Evolutionary conservation across 768 basidiomycete genomes (phyloP).

Genomic region (Terana coerulea): DNA sequence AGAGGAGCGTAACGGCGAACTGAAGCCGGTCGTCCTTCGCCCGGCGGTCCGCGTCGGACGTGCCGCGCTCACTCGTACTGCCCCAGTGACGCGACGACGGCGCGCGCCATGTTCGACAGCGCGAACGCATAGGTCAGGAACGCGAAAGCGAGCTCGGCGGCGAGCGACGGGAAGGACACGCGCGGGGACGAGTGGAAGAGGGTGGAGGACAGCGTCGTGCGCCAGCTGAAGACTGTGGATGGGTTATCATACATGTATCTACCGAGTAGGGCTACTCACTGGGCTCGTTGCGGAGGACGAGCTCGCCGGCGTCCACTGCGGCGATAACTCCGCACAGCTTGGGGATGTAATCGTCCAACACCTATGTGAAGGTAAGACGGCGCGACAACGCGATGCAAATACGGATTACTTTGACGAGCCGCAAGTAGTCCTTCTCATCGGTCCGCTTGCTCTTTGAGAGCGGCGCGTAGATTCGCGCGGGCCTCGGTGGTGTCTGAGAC

Average conservation of each 20-base stretch:
- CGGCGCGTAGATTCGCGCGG: constrained; percentile 71
- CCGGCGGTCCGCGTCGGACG: constrained; percentile 72
- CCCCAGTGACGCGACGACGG: constrained; percentile 70
- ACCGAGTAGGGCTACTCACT: constrained; percentile 44
- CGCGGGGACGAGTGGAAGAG: constrained; percentile 65
- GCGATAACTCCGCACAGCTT: constrained; percentile 68
- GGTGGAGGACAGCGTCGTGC: constrained; percentile 76
- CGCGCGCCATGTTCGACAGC: constrained; percentile 75
- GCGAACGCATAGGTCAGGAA: constrained; percentile 84
- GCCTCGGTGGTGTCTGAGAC: constrained; percentile 77
- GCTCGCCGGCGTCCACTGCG: constrained; percentile 67
- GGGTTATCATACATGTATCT: background rate
- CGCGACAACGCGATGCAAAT: background rate
- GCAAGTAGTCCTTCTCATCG: constrained; percentile 78
- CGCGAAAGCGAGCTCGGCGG: constrained; percentile 78
- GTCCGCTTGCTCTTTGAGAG: constrained; percentile 76
- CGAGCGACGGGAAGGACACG: constrained; percentile 59
- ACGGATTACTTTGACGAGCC: constrained; percentile 84
- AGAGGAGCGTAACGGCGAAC: constrained; percentile 77
- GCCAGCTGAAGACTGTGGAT: constrained; percentile 81
- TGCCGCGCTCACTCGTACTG: constrained; percentile 73
- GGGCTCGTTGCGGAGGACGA: constrained; percentile 67
- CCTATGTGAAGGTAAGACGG: constrained; percentile 36
- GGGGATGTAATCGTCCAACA: constrained; percentile 87
- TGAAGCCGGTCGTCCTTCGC: constrained; percentile 81